Evolutionary conservation across 1,284 basidiomycete species (phyloP).

Genomic region (Grifola frondosa): DNA sequence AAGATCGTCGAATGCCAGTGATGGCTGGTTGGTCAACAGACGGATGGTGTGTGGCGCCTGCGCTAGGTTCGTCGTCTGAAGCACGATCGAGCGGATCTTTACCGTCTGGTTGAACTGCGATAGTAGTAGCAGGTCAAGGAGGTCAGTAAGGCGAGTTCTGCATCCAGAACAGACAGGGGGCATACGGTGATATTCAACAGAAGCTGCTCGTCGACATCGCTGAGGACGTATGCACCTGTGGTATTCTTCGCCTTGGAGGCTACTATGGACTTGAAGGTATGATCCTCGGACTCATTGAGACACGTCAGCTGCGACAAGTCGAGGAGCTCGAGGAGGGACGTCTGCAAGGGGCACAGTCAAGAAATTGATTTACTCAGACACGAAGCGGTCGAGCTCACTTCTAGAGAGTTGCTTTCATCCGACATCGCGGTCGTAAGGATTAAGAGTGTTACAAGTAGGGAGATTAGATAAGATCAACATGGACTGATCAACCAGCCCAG

Average conservation of each 20-base stretch:
- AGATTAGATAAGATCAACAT: slow-evolving; percentile 29
- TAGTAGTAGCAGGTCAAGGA: neutral
- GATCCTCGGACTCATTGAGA: slow-evolving; percentile 68
- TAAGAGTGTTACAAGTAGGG: slow-evolving; percentile 16
- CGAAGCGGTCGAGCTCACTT: slow-evolving; percentile 6
- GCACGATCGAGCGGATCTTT: slow-evolving; percentile 67
- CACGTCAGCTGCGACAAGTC: slow-evolving; percentile 68
- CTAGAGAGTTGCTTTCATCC: too few species aligned
- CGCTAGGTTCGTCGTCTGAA: slow-evolving; percentile 48
- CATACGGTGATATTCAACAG: slow-evolving; percentile 68
- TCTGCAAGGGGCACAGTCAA: slow-evolving; percentile 33
- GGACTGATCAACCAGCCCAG: neutral
- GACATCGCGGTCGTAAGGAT: slow-evolving; percentile 15
- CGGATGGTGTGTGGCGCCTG: slow-evolving; percentile 70
- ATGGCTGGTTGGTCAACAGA: slow-evolving; percentile 64
- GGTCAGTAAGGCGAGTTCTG: too few species aligned
- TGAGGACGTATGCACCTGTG: slow-evolving; percentile 55
- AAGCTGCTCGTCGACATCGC: slow-evolving; percentile 81
- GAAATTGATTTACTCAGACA: too few species aligned
- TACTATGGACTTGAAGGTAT: slow-evolving; percentile 64
- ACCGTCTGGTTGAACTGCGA: slow-evolving; percentile 80
- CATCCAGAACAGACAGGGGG: neutral
- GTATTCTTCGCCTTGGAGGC: slow-evolving; percentile 49
- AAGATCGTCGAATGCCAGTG: slow-evolving; percentile 69
- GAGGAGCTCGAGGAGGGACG: slow-evolving; percentile 60